phyloP scores from a whole-genome alignment of 306 rosid species.

The Rubus parviflorus region DNA sequence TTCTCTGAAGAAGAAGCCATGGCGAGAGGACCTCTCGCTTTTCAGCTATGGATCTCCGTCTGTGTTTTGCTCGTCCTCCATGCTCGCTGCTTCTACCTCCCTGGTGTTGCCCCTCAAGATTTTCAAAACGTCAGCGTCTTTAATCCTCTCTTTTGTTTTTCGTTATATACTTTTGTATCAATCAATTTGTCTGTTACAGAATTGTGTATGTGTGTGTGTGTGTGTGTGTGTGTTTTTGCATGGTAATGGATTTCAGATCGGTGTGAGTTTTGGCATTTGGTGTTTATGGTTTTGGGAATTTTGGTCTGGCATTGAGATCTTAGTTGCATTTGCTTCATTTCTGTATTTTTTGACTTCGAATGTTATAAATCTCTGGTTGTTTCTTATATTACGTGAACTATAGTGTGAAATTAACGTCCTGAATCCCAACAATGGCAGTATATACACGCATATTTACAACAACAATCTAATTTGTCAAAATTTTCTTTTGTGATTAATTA shows the following conservation, averaged over 20 bases:
- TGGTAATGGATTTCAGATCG: conserved; percentile 24
- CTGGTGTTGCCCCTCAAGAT: conserved; percentile 83
- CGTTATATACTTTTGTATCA: background rate
- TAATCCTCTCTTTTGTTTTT: background rate
- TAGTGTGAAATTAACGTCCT: background rate
- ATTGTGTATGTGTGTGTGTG: background rate
- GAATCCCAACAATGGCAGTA: background rate
- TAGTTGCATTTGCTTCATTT: conserved; percentile 16
- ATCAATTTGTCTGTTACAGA: background rate
- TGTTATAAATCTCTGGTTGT: background rate
- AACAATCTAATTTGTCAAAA: background rate
- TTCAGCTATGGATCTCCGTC: conserved; percentile 55
- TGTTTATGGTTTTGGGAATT: background rate
- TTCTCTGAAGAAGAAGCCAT: conserved; percentile 23
- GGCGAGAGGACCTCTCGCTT: conserved; percentile 62
- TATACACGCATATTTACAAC: background rate
- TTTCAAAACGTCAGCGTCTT: conserved; percentile 51
- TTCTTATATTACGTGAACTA: background rate
- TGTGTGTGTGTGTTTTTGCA: conserved; percentile 8
- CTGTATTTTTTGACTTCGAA: conserved; percentile 11
- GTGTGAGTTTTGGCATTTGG: conserved; percentile 2
- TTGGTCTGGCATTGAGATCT: conserved; percentile 30
- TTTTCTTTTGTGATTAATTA: background rate
- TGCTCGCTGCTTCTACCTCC: conserved; percentile 65
- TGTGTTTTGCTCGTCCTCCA: conserved; percentile 43